Conservation (phyloP, 768 basidiomycete species). For the Macrolepiota dolichaula region DNA sequence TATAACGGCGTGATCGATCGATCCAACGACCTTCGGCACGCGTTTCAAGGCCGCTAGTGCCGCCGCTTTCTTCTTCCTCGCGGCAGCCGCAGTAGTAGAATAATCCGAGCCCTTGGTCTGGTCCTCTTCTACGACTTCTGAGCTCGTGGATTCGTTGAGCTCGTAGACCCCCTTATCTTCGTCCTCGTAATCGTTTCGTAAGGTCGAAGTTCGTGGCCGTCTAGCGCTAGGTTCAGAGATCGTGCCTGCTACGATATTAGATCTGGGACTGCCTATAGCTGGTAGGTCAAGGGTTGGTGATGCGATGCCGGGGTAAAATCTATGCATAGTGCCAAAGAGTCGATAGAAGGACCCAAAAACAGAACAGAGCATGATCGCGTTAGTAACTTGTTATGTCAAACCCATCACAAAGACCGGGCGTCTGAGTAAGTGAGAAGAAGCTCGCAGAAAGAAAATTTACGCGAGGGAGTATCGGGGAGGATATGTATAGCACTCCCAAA, state of each 20-base stretch:
- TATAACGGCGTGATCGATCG: slow-evolving; percentile 74
- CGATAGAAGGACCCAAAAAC: neutral
- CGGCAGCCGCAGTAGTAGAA: neutral
- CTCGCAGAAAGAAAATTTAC: neutral
- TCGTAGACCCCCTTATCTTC: slow-evolving; percentile 16
- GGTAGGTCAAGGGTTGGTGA: slow-evolving; percentile 23
- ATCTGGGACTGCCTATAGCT: slow-evolving; percentile 26
- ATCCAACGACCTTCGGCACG: slow-evolving; percentile 58
- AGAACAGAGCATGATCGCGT: neutral
- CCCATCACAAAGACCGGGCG: neutral
- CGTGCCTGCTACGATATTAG: slow-evolving; percentile 18
- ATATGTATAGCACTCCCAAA: neutral
- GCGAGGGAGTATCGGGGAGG: neutral
- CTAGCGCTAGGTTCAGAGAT: slow-evolving; percentile 7
- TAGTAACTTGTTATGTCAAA: neutral
- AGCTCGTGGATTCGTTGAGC: neutral
- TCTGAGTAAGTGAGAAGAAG: neutral
- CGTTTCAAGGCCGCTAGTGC: slow-evolving; percentile 20
- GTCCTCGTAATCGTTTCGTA: slow-evolving; percentile 13
- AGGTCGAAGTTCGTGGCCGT: too few relatives aligned
- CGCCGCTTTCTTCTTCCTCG: slow-evolving; percentile 3
- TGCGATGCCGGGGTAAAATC: slow-evolving; percentile 48
- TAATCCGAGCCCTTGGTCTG: neutral
- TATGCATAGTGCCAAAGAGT: slow-evolving; percentile 12
- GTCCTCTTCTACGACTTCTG: neutral